Conservation (phyloP, 2,329 filamentous ascomycete genomes). For the Colletotrichum sp. region DNA sequence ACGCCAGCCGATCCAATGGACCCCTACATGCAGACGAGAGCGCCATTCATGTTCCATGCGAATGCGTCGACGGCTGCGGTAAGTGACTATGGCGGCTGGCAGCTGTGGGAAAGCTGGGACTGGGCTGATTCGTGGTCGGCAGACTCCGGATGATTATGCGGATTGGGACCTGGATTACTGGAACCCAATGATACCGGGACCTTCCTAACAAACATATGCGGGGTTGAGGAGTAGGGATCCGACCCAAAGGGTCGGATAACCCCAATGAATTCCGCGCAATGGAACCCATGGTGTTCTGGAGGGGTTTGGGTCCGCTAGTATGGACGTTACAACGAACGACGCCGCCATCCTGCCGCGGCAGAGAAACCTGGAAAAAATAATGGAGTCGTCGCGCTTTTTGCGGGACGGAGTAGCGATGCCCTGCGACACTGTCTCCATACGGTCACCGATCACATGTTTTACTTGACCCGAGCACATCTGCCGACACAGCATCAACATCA, state of each 20-base stretch:
- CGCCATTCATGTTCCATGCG: slow-evolving; percentile 33
- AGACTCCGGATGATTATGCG: slow-evolving; percentile 23
- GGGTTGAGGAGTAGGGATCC: neutral
- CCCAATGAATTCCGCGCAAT: neutral
- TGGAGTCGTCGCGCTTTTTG: neutral
- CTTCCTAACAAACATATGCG: neutral
- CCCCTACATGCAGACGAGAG: slow-evolving; percentile 20
- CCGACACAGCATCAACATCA: neutral
- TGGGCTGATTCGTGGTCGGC: slow-evolving; percentile 26
- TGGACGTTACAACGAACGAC: neutral
- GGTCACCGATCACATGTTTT: neutral
- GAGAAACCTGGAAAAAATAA: neutral
- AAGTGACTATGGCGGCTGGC: slow-evolving; percentile 38
- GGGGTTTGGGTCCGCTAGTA: neutral
- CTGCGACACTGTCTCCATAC: neutral
- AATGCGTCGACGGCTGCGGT: slow-evolving; percentile 30
- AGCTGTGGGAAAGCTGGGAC: slow-evolving; percentile 47
- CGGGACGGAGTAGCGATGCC: neutral
- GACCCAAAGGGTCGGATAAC: neutral
- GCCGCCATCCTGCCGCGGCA: neutral
- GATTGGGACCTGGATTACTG: slow-evolving; percentile 19
- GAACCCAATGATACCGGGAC: slow-evolving; percentile 10
- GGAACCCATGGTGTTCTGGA: neutral
- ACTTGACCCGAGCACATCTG: neutral
- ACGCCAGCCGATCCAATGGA: slow-evolving; percentile 21